Evolutionary conservation across 2,329 filamentous ascomycete species (phyloP).

Genomic region (Penicillium sp.): DNA sequence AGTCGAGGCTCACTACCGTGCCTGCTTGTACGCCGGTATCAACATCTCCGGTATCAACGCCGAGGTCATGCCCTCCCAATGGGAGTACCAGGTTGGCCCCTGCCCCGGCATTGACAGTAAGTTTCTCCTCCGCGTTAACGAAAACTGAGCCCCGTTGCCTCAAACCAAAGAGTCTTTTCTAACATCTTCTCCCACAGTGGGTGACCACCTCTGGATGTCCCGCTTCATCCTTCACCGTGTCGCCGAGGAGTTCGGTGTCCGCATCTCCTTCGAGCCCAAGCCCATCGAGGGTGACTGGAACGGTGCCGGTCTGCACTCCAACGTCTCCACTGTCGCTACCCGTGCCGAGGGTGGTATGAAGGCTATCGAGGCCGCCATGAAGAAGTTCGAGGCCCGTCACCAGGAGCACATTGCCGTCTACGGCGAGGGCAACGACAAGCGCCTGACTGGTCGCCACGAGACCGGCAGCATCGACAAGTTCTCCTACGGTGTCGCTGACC

Average conservation of each 20-base stretch:
- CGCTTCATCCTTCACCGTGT: slow-evolving; percentile 88
- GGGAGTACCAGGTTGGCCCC: slow-evolving; percentile 97
- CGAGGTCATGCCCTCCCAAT: slow-evolving; percentile 97
- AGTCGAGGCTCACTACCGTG: slow-evolving; percentile 91
- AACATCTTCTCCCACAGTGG: slow-evolving; percentile 60
- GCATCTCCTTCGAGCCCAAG: slow-evolving; percentile 95
- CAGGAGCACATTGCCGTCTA: slow-evolving; percentile 88
- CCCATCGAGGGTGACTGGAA: slow-evolving; percentile 97
- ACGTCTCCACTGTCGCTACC: slow-evolving; percentile 90
- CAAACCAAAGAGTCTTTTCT: neutral
- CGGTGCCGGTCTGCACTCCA: slow-evolving; percentile 88
- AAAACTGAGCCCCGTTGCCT: neutral
- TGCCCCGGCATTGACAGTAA: slow-evolving; percentile 80
- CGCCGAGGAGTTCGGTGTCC: slow-evolving; percentile 93
- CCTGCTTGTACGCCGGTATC: slow-evolving; percentile 83
- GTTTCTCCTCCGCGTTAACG: slow-evolving; percentile 35
- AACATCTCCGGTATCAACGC: slow-evolving; percentile 98
- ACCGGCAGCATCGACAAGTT: slow-evolving; percentile 93
- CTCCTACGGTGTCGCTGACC: slow-evolving; percentile 92
- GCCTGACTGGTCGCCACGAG: slow-evolving; percentile 92
- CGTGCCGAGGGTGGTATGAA: slow-evolving; percentile 93
- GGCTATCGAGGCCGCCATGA: slow-evolving; percentile 82
- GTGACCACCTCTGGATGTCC: slow-evolving; percentile 94
- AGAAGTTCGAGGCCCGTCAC: slow-evolving; percentile 79
- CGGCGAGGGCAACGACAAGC: slow-evolving; percentile 91